Conservation (phyloP, 1,139 yeast genomes). For the Diutina ranongensis region DNA sequence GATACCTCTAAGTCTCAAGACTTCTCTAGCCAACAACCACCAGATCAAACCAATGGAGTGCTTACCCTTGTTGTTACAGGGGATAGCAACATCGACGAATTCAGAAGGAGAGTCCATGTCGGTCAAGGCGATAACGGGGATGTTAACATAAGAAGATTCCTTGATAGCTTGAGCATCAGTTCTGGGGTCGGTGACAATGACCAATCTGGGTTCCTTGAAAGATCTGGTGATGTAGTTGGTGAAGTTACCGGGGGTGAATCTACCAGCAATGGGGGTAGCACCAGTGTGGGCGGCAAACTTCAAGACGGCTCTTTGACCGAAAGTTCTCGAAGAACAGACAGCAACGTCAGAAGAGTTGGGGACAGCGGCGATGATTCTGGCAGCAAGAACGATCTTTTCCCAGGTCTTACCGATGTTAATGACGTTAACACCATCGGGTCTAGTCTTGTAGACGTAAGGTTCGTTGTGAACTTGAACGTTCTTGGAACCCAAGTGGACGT, state of each 20-base stretch:
- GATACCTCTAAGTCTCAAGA: slow-evolving; percentile 97
- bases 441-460: slow-evolving; percentile 97
- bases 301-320: slow-evolving; percentile 99
- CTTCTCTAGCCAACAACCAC: slow-evolving; percentile 99
- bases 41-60: slow-evolving; percentile 99
- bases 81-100: slow-evolving; percentile 98
- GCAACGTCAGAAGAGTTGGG: slow-evolving; percentile 98
- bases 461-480: slow-evolving; percentile 99
- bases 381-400: slow-evolving; percentile 99
- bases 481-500: slow-evolving; percentile 99
- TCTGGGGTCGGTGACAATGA: slow-evolving; percentile 99
- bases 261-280: slow-evolving; percentile 99
- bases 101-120: slow-evolving; percentile 99
- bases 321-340: slow-evolving; percentile 98
- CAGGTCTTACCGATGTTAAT: slow-evolving; percentile 99
- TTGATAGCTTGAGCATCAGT: slow-evolving; percentile 99
- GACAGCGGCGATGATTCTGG: slow-evolving; percentile 98
- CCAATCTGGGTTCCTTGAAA: slow-evolving; percentile 99
- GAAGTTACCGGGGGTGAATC: slow-evolving; percentile 99
- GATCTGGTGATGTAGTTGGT: slow-evolving; percentile 99
- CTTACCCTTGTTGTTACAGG: slow-evolving; percentile 99
- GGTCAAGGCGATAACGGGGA: slow-evolving; percentile 98
- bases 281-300: slow-evolving; percentile 99
- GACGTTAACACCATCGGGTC: slow-evolving; percentile 99
- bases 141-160: slow-evolving; percentile 99